Percentiles rank a stretch among this genome's conserved stretches.
Conservation (phyloP, 2,329 filamentous ascomycete species). For the Apiospora phragmitis region DNA sequence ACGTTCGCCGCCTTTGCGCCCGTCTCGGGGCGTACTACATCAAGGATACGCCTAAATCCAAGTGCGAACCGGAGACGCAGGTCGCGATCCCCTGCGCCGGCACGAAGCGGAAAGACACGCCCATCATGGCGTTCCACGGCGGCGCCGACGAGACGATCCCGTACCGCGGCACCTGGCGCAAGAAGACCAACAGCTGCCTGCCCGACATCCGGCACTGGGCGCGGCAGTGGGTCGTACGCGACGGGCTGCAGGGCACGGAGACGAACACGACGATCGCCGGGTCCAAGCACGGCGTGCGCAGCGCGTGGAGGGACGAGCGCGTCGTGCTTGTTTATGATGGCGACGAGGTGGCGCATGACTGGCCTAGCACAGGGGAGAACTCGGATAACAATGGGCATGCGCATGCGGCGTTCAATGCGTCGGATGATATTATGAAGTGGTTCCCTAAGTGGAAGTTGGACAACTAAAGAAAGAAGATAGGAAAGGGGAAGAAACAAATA, state of each 20-base stretch:
- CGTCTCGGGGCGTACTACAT: slow-evolving; percentile 19
- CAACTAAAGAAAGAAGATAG: too few relatives aligned
- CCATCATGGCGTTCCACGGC: slow-evolving; percentile 50
- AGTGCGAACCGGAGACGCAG: slow-evolving; percentile 30
- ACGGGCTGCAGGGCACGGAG: slow-evolving; percentile 19
- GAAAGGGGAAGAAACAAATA: not conserved
- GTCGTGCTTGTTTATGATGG: slow-evolving; percentile 16
- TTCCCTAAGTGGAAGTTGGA: slow-evolving; percentile 4
- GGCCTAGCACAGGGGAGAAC: slow-evolving; percentile 13
- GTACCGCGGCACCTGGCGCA: slow-evolving; percentile 41
- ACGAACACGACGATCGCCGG: slow-evolving; percentile 6
- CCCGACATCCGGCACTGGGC: slow-evolving; percentile 41
- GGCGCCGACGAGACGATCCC: slow-evolving; percentile 42
- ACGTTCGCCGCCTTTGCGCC: slow-evolving; percentile 19
- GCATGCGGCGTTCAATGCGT: slow-evolving; percentile 13
- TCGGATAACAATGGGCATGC: slow-evolving; percentile 11
- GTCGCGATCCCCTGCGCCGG: slow-evolving; percentile 36
- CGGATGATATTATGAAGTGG: slow-evolving; percentile 13
- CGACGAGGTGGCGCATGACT: slow-evolving; percentile 15
- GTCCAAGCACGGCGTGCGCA: slow-evolving; percentile 8
- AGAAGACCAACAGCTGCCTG: slow-evolving; percentile 34
- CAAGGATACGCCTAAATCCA: not conserved
- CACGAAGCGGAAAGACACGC: slow-evolving; percentile 33
- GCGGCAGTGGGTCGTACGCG: slow-evolving; percentile 32
- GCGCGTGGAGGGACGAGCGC: slow-evolving; percentile 4